Base-by-base conservation (phyloP, 805 yeast species). In the Saccharomycopsis fermentans region DNA sequence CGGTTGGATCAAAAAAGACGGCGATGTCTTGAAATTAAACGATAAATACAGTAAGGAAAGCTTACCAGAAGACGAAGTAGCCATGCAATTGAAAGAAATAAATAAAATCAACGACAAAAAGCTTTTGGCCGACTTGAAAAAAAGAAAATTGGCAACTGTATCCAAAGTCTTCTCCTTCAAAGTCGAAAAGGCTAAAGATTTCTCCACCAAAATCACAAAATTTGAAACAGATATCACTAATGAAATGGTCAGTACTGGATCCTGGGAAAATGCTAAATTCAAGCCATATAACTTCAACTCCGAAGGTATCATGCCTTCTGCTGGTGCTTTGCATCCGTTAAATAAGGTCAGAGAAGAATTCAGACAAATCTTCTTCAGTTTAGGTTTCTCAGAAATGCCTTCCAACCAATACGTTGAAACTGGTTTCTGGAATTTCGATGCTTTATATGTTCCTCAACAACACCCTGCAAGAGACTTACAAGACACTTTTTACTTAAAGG, bases 321-420 rank as follows among this genome's bases (percentile, higher is more conserved):
- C 95, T 27, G 99, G 99, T 70, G 96, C 98, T 53, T 79, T 94
- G 66, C 99, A 94, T 73, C 99, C 99, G 39, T 80, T 94, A 68
- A 90, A 84, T 77, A 94, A 94, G 74, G 98, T 94, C 60, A 83
- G 97, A 69, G 97, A 92, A 74, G 99, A 94, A 73, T 94, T 94
- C 76, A 82, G 99, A 76, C 96, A 91, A 73, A 92, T 94, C 69
- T 94, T 94, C 82, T 92, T 94, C 76, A 84, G 94, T 40, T 84
- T 94, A 91, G 99, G 99, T 6, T 94, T 94, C 83, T 83, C 94
- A 32, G 99, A 94, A 76, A 94, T 94, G 99, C 97, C 99, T 61
- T 86, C 99, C 27, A 92, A 92, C 73, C 97, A 92, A 73, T 94
- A 91, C 71, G 99, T 94, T 56, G 99, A 94, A 71, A 82, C 94